These are phyloP conservation scores for Bacterosira constricta DNA, from an alignment of 108 stramenopile species.

Conservation along the genomic window DNA sequence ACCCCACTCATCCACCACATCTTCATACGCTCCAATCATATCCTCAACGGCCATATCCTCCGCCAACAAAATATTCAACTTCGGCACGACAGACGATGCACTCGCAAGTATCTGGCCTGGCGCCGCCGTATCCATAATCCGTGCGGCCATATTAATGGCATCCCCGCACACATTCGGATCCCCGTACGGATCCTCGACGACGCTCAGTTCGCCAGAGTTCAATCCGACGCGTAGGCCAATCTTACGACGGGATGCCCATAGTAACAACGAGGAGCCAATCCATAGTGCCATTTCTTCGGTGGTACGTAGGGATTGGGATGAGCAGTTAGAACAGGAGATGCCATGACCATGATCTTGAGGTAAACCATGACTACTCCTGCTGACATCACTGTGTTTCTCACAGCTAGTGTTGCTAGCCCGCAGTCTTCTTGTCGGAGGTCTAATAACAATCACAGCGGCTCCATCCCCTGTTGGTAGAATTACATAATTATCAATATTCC, in stretches of 20 bases:
- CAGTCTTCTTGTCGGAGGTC: slow-evolving; percentile 1
- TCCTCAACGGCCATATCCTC: background rate
- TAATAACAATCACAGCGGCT: slow-evolving; percentile 30
- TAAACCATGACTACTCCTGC: background rate
- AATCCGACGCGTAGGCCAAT: slow-evolving; percentile 35
- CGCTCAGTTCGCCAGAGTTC: slow-evolving; percentile 19
- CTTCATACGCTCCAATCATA: background rate
- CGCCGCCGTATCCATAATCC: slow-evolving; percentile 35
- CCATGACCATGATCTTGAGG: background rate
- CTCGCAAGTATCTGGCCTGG: slow-evolving; percentile 34
- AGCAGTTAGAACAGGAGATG: background rate
- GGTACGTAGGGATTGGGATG: slow-evolving; percentile 5
- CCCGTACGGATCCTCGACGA: slow-evolving; percentile 35
- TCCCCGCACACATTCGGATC: slow-evolving; percentile 41
- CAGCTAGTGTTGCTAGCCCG: background rate
- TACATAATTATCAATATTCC: slow-evolving; percentile 20
- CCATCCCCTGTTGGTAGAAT: slow-evolving; percentile 41
- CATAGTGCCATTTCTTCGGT: slow-evolving; percentile 40
- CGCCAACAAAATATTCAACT: background rate
- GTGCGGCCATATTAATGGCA: slow-evolving; percentile 32
- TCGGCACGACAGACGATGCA: slow-evolving; percentile 12
- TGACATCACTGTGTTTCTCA: background rate
- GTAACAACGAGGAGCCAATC: slow-evolving; percentile 28
- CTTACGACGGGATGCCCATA: slow-evolving; percentile 20
- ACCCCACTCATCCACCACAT: background rate